Evolutionary conservation across 768 basidiomycete species (phyloP), one percentile per base, ranked within the genome.

Genomic region (Antrodiella citrinella): DNA sequence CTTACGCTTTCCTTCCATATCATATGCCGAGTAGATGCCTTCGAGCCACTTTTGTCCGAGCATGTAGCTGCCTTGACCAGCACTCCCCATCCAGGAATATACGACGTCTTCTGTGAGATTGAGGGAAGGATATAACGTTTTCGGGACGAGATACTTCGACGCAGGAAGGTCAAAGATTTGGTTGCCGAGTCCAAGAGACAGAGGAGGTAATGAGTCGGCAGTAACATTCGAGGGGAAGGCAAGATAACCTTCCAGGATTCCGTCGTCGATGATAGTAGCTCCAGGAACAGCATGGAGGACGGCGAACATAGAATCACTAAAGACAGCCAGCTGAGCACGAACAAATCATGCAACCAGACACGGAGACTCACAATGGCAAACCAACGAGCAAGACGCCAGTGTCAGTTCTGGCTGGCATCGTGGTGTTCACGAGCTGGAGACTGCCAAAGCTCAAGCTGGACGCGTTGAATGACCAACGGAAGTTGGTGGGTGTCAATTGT

Each of bases 41-140:
- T 52, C 46, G 18, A 52, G 24, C 20, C 30, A 47, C 26, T 40
- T 48, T 26, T 52, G 46, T 2, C 51, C 51, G n/a, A 52, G 23
- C 9, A 12, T 38, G 12, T 30, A 20, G 12, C 19, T 18, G 19
- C 23, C 10, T n/a, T 25, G 40, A 4, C 51, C 51, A 9, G 15
- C 41, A 13, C 35, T 26, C 3, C 13, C 22, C 13, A 52, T 23
- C 51, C 51, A 51, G 5, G 51, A 38, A 45, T 51, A 45, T 12
- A 24, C 25, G 11, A n/a, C 12, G 26, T 51, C 51, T 23, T 51
- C 45, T 1, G 51, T 51, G 45, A 51, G 45, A 39, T 51, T 51
- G 13, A 51, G 18, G 3, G 45, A 23, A 13, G 45, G 23, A 19
- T 46, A 46, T 15, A 26, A 18, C 9, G 13, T 18, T 26, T 15